Conservation (phyloP, 306 rosid species). For the Citrullus amarus region DNA sequence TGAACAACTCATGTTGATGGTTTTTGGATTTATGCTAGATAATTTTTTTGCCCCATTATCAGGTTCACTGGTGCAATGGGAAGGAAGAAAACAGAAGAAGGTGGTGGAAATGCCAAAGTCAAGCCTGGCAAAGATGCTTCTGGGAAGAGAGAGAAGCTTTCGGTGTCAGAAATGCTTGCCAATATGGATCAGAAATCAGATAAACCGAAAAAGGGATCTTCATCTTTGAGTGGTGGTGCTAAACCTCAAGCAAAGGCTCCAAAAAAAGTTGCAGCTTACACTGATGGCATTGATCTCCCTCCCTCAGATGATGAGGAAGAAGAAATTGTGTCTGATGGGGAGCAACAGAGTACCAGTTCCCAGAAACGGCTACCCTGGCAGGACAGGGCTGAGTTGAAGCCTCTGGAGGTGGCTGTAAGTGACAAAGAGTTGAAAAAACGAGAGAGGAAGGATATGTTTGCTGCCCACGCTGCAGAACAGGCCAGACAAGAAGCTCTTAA, state of each 20-base stretch:
- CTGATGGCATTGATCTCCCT: conserved; percentile 42
- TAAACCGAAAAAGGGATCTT: conserved; percentile 23
- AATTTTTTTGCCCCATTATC: background rate
- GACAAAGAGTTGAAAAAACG: conserved; percentile 40
- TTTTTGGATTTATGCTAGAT: background rate
- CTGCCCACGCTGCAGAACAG: conserved; percentile 33
- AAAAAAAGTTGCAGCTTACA: conserved; percentile 25
- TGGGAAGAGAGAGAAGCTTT: conserved; percentile 12
- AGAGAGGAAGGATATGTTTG: conserved; percentile 51
- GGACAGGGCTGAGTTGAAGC: conserved; percentile 21
- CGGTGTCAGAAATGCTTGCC: conserved; percentile 23
- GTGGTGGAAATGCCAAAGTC: background rate
- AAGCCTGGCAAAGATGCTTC: conserved; percentile 7
- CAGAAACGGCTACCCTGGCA: conserved; percentile 18
- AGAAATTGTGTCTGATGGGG: conserved; percentile 22
- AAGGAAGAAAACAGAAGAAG: conserved; percentile 14
- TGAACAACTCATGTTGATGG: background rate
- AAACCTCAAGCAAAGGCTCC: conserved; percentile 33
- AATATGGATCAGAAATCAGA: conserved; percentile 36
- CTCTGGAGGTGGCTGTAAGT: conserved; percentile 24
- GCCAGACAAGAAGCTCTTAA: conserved; percentile 50
- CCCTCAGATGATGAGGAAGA: conserved; percentile 57
- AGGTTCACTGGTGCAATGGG: conserved; percentile 11
- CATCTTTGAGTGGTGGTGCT: conserved; percentile 15
- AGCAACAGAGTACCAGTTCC: conserved; percentile 6